Percentiles rank a stretch among this genome's conserved stretches.
phyloP scores from a whole-genome alignment of 768 basidiomycete genomes.

The Termitomyces sp. region DNA sequence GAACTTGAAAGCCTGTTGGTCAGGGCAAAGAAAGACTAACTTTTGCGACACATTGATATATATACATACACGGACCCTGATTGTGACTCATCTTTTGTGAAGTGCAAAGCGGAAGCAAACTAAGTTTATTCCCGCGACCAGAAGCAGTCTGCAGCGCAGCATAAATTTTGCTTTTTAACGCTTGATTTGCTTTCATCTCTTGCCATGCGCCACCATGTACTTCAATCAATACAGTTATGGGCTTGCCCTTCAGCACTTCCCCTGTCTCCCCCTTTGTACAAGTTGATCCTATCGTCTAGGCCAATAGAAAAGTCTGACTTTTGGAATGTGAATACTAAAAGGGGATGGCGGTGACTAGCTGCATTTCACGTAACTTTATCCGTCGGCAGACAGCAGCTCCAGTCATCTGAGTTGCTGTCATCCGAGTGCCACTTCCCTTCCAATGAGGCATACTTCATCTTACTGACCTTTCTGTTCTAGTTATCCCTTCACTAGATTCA shows the following conservation, averaged over 20 bases:
- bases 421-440: background rate
- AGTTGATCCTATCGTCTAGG: background rate
- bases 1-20: constrained; percentile 37
- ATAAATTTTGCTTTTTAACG: background rate
- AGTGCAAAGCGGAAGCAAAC: background rate
- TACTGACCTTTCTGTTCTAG: background rate
- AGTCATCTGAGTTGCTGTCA: background rate
- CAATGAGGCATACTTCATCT: constrained; percentile 1
- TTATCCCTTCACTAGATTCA: background rate
- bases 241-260: background rate
- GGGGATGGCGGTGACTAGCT: constrained; percentile 5
- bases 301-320: background rate
- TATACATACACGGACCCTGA: background rate
- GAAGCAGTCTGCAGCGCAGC: background rate
- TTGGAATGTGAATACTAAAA: background rate
- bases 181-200: background rate
- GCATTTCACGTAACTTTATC: constrained; percentile 3
- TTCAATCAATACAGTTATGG: background rate
- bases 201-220: background rate
- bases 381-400: background rate
- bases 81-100: background rate
- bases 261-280: background rate
- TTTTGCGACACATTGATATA: background rate
- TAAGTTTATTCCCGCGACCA: background rate
- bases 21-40: background rate